Percentiles rank a stretch among this genome's conserved stretches.
Evolutionary conservation across 164 flowering plant species (phyloP).

Genomic region (Piper longum): DNA sequence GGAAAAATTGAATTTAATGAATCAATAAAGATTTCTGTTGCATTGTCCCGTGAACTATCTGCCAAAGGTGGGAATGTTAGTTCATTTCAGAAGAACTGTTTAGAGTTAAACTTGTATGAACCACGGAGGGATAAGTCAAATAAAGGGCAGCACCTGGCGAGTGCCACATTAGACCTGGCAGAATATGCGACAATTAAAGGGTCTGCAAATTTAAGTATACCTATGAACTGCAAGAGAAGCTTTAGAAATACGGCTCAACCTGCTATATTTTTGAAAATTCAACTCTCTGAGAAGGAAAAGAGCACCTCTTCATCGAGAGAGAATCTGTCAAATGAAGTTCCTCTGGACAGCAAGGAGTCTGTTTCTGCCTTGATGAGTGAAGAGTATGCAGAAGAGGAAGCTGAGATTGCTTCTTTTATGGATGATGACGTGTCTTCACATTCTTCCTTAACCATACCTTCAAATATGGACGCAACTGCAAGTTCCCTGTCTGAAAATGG

Average conservation of each 20-base stretch:
- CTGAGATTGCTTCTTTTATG: slow-evolving; percentile 58
- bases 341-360: slow-evolving; percentile 33
- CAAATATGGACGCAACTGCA: slow-evolving; percentile 22
- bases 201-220: slow-evolving; percentile 22
- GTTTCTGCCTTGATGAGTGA: slow-evolving; percentile 35
- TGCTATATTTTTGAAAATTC: slow-evolving; percentile 35
- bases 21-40: slow-evolving; percentile 47
- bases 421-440: slow-evolving; percentile 54
- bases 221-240: slow-evolving; percentile 52
- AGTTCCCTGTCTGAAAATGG: slow-evolving; percentile 19
- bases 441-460: slow-evolving; percentile 32
- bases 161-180: slow-evolving; percentile 52
- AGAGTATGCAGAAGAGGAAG: slow-evolving; percentile 61
- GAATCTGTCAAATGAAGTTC: slow-evolving; percentile 27
- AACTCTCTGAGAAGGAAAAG: slow-evolving; percentile 36
- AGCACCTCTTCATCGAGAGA: slow-evolving; percentile 27
- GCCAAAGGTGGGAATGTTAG: slow-evolving; percentile 28
- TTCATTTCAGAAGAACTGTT: slow-evolving; percentile 44
- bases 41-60: slow-evolving; percentile 29
- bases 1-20: slow-evolving; percentile 49
- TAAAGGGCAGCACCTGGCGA: slow-evolving; percentile 64
- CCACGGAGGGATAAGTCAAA: slow-evolving; percentile 47
- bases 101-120: slow-evolving; percentile 68
- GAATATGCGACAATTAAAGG: slow-evolving; percentile 57
- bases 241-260: slow-evolving; percentile 40